Base-by-base conservation (phyloP, 352 stramenopile genomes). In the Phytophthora hibernalis region DNA sequence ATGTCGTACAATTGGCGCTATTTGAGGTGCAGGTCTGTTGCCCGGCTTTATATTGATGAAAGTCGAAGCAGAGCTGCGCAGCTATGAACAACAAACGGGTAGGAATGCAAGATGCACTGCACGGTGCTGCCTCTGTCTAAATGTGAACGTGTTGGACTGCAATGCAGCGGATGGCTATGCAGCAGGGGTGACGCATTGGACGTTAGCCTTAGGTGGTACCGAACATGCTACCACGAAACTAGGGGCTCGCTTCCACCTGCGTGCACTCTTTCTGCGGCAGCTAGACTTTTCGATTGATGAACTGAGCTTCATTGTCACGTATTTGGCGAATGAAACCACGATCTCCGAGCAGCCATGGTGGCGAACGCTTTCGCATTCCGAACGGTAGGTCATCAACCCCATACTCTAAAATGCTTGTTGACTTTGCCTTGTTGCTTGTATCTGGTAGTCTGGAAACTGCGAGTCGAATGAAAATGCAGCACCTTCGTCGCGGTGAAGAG, bases 251-350 rank as follows among this genome's bases (percentile, higher is more conserved):
- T 83, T 83, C 54, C 76, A 80, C 31, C 48, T 83, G 24, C 72
- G 76, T 12, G 74, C 66, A 38, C 70, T 84, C 31, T 84, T 80
- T 44, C 47, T 84, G 18, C 70, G 76, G 20, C 62, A 77, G 21
- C 45, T 77, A 1, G 73, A 80, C 33, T 78, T 84, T 31, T 82
- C 76, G 0, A 59, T 70, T 13, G 70, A 81, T 44, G 76, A 84
- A 43, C 58, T 80, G 2, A 74, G 75, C 48, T 84, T 78, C 52
- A 71, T 84, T n/a, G 53, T 84, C 38, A 70, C 75, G 45, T 84
- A 84, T 26, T 65, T 84, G 24, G 21, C 51, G 11, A 70, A 78
- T 42, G 72, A 84, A 40, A 82, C 76, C 2, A 84, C 72, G 20
- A 58, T 82, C 22, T 61, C 51, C 8, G 68, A 79, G 30, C 76